These are phyloP conservation scores for Populus hybrid DNA, from an alignment of 441 rosid genomes.

Conservation along the genomic window DNA sequence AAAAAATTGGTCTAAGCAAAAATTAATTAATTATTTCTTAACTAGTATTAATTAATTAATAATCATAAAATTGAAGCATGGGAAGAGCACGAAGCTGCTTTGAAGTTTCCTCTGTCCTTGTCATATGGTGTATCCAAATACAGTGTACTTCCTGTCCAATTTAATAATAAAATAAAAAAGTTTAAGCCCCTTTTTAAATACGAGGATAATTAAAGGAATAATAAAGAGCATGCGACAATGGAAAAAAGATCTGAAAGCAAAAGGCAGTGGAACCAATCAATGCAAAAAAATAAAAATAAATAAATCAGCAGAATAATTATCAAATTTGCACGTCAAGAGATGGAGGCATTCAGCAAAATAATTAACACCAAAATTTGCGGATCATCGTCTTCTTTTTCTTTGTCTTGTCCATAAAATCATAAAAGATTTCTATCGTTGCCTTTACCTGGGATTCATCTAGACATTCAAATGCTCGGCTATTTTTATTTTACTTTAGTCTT, in stretches of 20 bases:
- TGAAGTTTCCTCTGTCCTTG: constrained; percentile 16
- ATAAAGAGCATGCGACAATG: too few relatives aligned
- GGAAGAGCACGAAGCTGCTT: constrained; percentile 13
- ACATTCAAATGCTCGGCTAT: too few relatives aligned
- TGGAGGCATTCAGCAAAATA: neutral
- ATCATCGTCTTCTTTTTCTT: neutral
- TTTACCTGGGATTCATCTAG: neutral
- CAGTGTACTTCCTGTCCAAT: neutral
- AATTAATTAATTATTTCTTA: neutral
- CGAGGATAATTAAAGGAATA: too few relatives aligned
- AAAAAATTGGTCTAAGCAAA: neutral
- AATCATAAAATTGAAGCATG: neutral
- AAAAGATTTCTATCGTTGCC: too few relatives aligned
- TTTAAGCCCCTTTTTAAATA: too few relatives aligned
- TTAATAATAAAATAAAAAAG: too few relatives aligned
- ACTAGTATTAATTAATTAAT: neutral
- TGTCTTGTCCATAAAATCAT: neutral
- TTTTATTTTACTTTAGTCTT: too few relatives aligned
- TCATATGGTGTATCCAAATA: neutral
- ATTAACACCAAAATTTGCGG: neutral
- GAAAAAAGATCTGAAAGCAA: too few relatives aligned
- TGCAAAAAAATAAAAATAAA: too few relatives aligned
- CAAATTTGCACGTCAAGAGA: neutral
- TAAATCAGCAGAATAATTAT: neutral
- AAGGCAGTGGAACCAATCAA: too few relatives aligned